Evolutionary conservation across 768 basidiomycete genomes (phyloP).

Genomic region (Tremella fuciformis): DNA sequence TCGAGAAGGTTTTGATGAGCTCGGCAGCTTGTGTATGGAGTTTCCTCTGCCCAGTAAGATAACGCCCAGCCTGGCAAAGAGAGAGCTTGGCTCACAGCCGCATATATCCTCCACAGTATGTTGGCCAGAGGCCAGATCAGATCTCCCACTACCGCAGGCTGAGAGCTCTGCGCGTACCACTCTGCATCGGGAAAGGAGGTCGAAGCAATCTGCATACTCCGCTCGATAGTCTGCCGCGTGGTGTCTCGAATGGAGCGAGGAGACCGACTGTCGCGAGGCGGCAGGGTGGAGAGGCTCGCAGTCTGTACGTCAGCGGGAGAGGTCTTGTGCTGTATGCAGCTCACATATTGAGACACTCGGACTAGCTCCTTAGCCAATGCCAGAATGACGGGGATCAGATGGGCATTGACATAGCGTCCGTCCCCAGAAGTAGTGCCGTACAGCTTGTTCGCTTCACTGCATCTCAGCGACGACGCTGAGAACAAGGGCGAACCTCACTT

Average conservation of each 20-base stretch:
- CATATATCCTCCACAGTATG: constrained; percentile 41
- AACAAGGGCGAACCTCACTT: neutral
- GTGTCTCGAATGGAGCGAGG: constrained; percentile 39
- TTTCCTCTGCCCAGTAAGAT: constrained; percentile 24
- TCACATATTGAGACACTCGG: constrained; percentile 3
- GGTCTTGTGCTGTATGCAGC: neutral
- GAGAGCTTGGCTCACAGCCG: constrained; percentile 25
- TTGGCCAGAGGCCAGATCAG: constrained; percentile 37
- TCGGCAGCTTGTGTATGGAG: constrained; percentile 42
- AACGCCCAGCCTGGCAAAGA: neutral
- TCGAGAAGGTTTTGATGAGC: constrained; percentile 22
- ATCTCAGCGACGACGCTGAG: neutral
- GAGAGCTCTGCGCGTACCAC: constrained; percentile 19
- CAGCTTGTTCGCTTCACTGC: constrained; percentile 39
- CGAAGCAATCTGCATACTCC: constrained; percentile 33
- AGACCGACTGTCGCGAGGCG: constrained; percentile 26
- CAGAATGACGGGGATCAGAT: constrained; percentile 34
- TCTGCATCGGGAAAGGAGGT: constrained; percentile 19
- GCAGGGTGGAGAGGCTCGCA: constrained; percentile 27
- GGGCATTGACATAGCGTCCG: constrained; percentile 27
- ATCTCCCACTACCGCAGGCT: constrained; percentile 25
- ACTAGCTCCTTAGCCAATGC: constrained; percentile 11
- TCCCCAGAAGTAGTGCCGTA: constrained; percentile 28
- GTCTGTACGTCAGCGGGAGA: constrained; percentile 16
- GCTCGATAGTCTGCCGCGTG: constrained; percentile 38